Evolutionary conservation across 2,329 filamentous ascomycete genomes (phyloP).

Genomic region (Fusarium sp.): DNA sequence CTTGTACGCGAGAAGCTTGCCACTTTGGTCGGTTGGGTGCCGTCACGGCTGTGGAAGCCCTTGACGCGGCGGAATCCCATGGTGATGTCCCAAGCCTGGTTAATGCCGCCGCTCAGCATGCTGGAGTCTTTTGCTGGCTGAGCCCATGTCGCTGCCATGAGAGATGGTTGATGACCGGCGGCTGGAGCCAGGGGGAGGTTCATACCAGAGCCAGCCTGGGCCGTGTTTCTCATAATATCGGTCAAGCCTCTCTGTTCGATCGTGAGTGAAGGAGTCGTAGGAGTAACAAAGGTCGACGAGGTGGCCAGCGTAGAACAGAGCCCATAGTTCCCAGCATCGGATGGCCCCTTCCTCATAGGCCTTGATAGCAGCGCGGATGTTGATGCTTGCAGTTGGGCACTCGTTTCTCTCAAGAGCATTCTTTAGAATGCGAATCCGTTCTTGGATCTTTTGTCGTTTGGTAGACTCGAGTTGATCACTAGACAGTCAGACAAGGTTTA

Average conservation of each 20-base stretch:
- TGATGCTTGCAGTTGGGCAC: conserved; percentile 20
- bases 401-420: conserved; percentile 15
- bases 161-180: conserved; percentile 18
- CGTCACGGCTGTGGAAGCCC: conserved; percentile 35
- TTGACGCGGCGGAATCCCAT: conserved; percentile 43
- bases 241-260: conserved; percentile 39
- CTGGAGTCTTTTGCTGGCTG: conserved; percentile 16
- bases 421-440: conserved; percentile 15
- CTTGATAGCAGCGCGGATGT: conserved; percentile 36
- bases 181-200: conserved; percentile 36
- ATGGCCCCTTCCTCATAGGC: conserved; percentile 36
- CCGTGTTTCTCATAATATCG: conserved; percentile 36
- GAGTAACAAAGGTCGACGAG: conserved; percentile 35
- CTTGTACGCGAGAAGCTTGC: conserved; percentile 33
- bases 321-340: conserved; percentile 42
- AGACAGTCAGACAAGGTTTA: conserved; percentile 5
- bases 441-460: conserved; percentile 26
- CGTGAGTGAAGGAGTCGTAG: conserved; percentile 42
- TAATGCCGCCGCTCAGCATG: conserved; percentile 1
- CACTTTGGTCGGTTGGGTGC: not conserved
- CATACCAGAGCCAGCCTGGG: conserved; percentile 44
- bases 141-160: conserved; percentile 43
- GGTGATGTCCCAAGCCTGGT: conserved; percentile 36
- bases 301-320: conserved; percentile 38
- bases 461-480: conserved; percentile 42